phyloP scores from a whole-genome alignment of 768 basidiomycete species.

The Galerina sulciceps region DNA sequence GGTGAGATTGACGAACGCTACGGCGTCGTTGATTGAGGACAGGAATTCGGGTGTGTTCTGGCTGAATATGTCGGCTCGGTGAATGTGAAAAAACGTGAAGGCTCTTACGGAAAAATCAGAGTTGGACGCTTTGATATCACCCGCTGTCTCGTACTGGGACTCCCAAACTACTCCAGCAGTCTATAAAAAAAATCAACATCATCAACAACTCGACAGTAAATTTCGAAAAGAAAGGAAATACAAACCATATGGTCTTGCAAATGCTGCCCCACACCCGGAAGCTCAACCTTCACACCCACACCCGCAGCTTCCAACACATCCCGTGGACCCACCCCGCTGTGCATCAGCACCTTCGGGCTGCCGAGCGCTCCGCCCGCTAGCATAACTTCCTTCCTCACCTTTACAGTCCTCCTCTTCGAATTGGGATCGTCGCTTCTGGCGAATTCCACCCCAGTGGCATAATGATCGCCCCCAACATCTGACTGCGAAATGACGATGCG shows the following conservation, averaged over 20 bases:
- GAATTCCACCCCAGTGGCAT: slow-evolving; percentile 45
- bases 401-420: slow-evolving; percentile 42
- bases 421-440: slow-evolving; percentile 31
- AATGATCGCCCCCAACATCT: slow-evolving; percentile 34
- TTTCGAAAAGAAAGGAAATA: not conserved
- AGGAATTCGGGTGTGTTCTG: slow-evolving; percentile 41
- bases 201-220: not conserved
- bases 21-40: slow-evolving; percentile 68
- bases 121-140: slow-evolving; percentile 31
- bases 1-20: slow-evolving; percentile 60
- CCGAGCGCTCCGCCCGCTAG: slow-evolving; percentile 53
- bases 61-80: not conserved
- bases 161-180: slow-evolving; percentile 32
- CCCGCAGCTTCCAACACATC: slow-evolving; percentile 49
- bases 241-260: slow-evolving; percentile 56
- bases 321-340: slow-evolving; percentile 57
- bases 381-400: slow-evolving; percentile 65
- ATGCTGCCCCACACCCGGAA: slow-evolving; percentile 61
- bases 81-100: not conserved
- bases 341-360: slow-evolving; percentile 52
- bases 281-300: slow-evolving; percentile 40
- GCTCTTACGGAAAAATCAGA: slow-evolving; percentile 33
- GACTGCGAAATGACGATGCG: slow-evolving; percentile 49
- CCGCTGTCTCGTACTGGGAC: slow-evolving; percentile 33
- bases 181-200: slow-evolving; percentile 13